Evolutionary conservation across 139 green algal species (phyloP), one percentile per base, ranked within the genome.

Genomic region (Chlamydomonas urium): DNA sequence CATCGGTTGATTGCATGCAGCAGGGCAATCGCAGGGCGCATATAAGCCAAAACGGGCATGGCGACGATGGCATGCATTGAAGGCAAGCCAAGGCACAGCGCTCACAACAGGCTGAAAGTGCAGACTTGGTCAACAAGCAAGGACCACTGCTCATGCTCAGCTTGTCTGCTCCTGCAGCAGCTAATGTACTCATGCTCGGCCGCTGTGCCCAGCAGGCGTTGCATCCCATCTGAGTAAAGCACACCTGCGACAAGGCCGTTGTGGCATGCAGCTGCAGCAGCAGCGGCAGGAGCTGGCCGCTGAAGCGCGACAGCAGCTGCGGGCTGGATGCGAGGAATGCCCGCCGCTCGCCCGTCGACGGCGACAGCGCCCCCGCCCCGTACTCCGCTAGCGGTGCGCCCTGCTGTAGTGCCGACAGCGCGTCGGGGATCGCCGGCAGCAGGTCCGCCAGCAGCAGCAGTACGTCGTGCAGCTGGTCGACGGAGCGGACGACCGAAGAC

Each of bases 391-490:
- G 37, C 29, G 79, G 75, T 35, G 75, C 47, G 14, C 69, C 73
- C 57, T 79, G 45, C n/a, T 85, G 38, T 48, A 91, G 45, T 28
- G 79, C 76, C 3, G 76, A 65, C 3, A 78, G 60, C 2, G 88
- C 80, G 32, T 93, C 88, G 1, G 85, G 83, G 28, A 96, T 58
- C 6, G 84, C 65, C 3, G 93, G 93, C 75, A 98, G 80, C 70
- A 98, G 82, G 65, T 90, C 76, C 23, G 77, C 57, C 1, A 83
- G 71, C 38, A 98, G 83, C 0, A 69, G 76, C 36, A 97, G 53
- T 8, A 97, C 90, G 68, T 95, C 88, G 19, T 83, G 75, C 70
- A 98, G 80, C 83, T 98, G 90, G 47, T 92, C 89, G 4, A 82
- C 71, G 0, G 90, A 90, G 24, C 87, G 83, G 69, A 95, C 81